A percentile compares a stretch with the other conserved stretches of the same genome.
Evolutionary conservation across 768 basidiomycete species (phyloP).

Genomic region (Harrya chromipes): DNA sequence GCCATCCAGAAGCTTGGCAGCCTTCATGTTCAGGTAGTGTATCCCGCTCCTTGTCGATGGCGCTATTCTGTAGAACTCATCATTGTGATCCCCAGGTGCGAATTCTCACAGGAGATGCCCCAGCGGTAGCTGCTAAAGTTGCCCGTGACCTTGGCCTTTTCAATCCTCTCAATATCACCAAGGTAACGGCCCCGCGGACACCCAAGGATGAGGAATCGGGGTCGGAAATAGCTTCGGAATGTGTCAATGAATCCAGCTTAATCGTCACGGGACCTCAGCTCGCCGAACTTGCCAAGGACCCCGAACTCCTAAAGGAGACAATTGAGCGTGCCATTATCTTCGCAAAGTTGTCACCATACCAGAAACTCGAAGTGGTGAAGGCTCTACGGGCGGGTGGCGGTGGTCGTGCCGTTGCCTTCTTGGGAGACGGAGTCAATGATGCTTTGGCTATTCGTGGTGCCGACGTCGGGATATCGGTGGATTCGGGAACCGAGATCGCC

Average conservation of each 20-base stretch:
- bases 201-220: slow-evolving; percentile 29
- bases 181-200: not conserved
- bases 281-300: slow-evolving; percentile 27
- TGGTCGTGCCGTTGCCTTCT: slow-evolving; percentile 30
- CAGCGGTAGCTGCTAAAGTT: slow-evolving; percentile 37
- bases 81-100: slow-evolving; percentile 22
- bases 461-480: slow-evolving; percentile 33
- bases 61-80: slow-evolving; percentile 2
- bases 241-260: slow-evolving; percentile 20
- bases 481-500: slow-evolving; percentile 34
- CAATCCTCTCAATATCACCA: slow-evolving; percentile 15
- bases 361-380: slow-evolving; percentile 33
- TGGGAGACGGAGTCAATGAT: slow-evolving; percentile 33
- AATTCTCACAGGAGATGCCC: slow-evolving; percentile 35
- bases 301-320: slow-evolving; percentile 23
- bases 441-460: slow-evolving; percentile 32
- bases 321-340: slow-evolving; percentile 32
- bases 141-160: slow-evolving; percentile 37
- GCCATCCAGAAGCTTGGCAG: slow-evolving; percentile 27
- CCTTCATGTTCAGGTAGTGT: slow-evolving; percentile 30
- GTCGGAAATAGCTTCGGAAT: not conserved
- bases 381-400: slow-evolving; percentile 24
- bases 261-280: slow-evolving; percentile 31
- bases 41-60: not conserved
- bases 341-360: slow-evolving; percentile 32